These are phyloP conservation scores for Nematocida parisii DNA, from an alignment of 371 early-diverging fungal species.

Conservation along the genomic window DNA sequence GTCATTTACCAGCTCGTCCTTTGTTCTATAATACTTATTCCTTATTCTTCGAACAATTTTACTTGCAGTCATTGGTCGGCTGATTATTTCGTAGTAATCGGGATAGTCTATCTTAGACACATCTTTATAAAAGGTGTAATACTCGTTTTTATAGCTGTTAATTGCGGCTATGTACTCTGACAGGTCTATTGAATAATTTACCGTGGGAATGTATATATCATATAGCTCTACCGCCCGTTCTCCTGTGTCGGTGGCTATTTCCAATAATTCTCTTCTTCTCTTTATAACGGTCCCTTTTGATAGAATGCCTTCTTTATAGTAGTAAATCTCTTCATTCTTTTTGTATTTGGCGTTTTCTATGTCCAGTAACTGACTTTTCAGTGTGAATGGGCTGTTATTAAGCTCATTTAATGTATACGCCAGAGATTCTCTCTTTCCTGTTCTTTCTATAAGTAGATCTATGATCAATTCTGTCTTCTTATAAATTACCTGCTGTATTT, in stretches of 20 bases:
- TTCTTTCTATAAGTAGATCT: slow-evolving; percentile 4
- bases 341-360: background rate
- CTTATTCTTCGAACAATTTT: slow-evolving; percentile 76
- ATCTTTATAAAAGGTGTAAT: slow-evolving; percentile 17
- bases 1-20: slow-evolving; percentile 76
- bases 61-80: slow-evolving; percentile 86
- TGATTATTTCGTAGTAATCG: slow-evolving; percentile 89
- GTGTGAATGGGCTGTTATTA: slow-evolving; percentile 27
- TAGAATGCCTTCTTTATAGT: slow-evolving; percentile 11
- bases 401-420: background rate
- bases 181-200: slow-evolving; percentile 15
- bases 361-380: slow-evolving; percentile 6
- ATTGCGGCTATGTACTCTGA: background rate
- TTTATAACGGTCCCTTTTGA: background rate
- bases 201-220: slow-evolving; percentile 10
- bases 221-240: background rate
- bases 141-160: background rate
- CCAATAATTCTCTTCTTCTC: background rate
- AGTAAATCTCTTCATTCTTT: slow-evolving; percentile 39
- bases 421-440: background rate
- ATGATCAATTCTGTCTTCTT: background rate
- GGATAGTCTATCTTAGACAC: slow-evolving; percentile 72
- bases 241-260: background rate
- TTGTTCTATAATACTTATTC: slow-evolving; percentile 73
- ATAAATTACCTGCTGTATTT: slow-evolving; percentile 1